phyloP scores from a whole-genome alignment of 2,329 filamentous ascomycete species.

The Pseudocercospora eumusae region DNA sequence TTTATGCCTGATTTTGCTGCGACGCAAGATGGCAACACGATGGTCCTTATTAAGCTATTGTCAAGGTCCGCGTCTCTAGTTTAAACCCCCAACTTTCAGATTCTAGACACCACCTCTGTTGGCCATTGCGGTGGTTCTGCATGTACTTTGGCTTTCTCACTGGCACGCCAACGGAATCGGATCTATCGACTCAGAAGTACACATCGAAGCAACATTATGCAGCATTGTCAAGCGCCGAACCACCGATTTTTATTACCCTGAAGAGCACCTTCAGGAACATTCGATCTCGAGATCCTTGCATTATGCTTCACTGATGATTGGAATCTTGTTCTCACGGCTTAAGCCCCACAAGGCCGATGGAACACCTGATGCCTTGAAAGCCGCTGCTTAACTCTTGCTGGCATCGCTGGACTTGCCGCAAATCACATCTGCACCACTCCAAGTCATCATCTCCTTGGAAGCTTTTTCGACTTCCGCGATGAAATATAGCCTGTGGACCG shows the following conservation, averaged over 20 bases:
- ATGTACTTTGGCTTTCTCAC: neutral
- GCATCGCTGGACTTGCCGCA: neutral
- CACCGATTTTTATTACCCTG: neutral
- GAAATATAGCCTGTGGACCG: neutral
- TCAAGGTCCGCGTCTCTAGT: neutral
- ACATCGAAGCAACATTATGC: neutral
- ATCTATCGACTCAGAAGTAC: neutral
- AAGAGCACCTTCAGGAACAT: neutral
- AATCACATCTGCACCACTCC: neutral
- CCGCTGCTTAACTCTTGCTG: neutral
- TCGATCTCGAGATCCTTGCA: neutral
- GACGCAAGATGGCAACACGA: neutral
- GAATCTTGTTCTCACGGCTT: neutral
- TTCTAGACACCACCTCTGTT: neutral
- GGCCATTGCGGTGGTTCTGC: neutral
- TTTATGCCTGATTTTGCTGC: neutral
- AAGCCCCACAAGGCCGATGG: neutral
- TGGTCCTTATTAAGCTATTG: neutral
- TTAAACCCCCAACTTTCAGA: neutral
- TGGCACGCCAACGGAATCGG: neutral
- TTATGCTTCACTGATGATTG: neutral
- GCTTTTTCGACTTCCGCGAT: neutral
- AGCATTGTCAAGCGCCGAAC: neutral
- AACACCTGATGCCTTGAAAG: neutral
- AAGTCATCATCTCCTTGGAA: neutral